Percentiles rank a stretch among this genome's conserved stretches.
These are phyloP conservation scores for Cryptosporidium sp. DNA, from an alignment of 169 alveolate genomes.

Conservation along the genomic window DNA sequence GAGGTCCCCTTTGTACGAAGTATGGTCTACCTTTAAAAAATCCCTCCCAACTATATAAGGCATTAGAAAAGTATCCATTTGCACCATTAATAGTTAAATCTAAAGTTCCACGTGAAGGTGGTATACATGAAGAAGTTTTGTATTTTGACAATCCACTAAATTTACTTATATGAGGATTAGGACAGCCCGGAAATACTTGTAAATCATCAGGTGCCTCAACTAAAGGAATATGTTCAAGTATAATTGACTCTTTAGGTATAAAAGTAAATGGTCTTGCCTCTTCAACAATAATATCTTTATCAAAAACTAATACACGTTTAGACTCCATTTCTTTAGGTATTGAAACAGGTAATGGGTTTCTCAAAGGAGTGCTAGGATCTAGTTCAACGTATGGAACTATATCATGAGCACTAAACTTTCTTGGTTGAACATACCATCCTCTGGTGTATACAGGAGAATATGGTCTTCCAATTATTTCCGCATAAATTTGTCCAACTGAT, in stretches of 20 bases:
- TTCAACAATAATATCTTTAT: conserved; percentile 66
- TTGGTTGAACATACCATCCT: conserved; percentile 75
- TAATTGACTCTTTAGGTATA: conserved; percentile 40
- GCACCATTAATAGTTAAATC: conserved; percentile 60
- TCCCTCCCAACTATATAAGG: conserved; percentile 69
- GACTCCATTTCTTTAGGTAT: conserved; percentile 53
- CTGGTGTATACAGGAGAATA: conserved; percentile 52
- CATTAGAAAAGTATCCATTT: conserved; percentile 62
- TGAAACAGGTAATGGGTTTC: conserved; percentile 73
- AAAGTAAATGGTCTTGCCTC: conserved; percentile 75
- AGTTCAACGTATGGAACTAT: conserved; percentile 59
- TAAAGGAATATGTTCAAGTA: conserved; percentile 56
- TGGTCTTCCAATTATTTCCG: conserved; percentile 72
- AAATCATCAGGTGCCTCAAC: conserved; percentile 62
- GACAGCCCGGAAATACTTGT: conserved; percentile 53
- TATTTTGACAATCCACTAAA: conserved; percentile 58
- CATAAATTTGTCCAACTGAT: conserved; percentile 43
- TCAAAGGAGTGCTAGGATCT: conserved; percentile 67
- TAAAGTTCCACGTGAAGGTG: conserved; percentile 57
- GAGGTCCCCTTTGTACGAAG: conserved; percentile 68
- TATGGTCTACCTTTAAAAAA: conserved; percentile 58
- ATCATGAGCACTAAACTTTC: conserved; percentile 73
- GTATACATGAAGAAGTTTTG: conserved; percentile 67
- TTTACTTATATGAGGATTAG: conserved; percentile 50
- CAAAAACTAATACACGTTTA: conserved; percentile 64